These are phyloP conservation scores for Cardiosporidium cionae DNA, from an alignment of 169 alveolate genomes.

Conservation along the genomic window DNA sequence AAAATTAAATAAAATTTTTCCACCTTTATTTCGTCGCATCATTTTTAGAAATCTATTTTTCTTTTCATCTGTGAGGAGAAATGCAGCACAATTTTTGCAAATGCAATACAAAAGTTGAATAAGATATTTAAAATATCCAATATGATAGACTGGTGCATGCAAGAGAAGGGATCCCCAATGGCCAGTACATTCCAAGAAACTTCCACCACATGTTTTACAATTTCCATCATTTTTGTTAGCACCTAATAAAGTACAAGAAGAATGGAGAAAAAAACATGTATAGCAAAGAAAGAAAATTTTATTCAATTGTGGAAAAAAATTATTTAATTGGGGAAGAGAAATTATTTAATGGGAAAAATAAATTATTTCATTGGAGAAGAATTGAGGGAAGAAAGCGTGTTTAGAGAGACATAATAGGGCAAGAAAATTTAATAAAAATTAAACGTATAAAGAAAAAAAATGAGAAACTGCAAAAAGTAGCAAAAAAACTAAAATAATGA, in stretches of 20 bases:
- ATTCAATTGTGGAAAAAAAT: too few species aligned
- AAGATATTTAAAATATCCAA: slow-evolving; percentile 91
- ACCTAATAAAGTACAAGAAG: background rate
- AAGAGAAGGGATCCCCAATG: slow-evolving; percentile 67
- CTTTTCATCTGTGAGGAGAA: slow-evolving; percentile 67
- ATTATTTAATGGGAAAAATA: too few species aligned
- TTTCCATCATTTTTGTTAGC: background rate
- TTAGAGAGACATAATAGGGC: too few species aligned
- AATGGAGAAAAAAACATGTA: too few species aligned
- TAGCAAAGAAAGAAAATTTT: too few species aligned
- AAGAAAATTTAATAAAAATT: too few species aligned
- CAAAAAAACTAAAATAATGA: too few species aligned
- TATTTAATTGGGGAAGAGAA: too few species aligned
- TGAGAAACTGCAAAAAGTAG: too few species aligned
- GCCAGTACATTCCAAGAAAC: slow-evolving; percentile 9
- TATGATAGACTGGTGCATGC: slow-evolving; percentile 93
- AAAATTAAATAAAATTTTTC: slow-evolving; percentile 19
- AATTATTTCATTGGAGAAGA: too few species aligned
- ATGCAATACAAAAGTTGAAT: slow-evolving; percentile 77
- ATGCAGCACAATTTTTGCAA: slow-evolving; percentile 84
- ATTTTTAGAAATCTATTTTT: slow-evolving; percentile 49
- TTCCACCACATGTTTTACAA: slow-evolving; percentile 17
- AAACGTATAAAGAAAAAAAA: too few species aligned
- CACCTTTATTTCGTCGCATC: slow-evolving; percentile 38
- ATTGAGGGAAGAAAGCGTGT: too few species aligned